These are phyloP conservation scores for Phascolomyces articulosus DNA, from an alignment of 371 early-diverging fungal genomes.

Conservation along the genomic window DNA sequence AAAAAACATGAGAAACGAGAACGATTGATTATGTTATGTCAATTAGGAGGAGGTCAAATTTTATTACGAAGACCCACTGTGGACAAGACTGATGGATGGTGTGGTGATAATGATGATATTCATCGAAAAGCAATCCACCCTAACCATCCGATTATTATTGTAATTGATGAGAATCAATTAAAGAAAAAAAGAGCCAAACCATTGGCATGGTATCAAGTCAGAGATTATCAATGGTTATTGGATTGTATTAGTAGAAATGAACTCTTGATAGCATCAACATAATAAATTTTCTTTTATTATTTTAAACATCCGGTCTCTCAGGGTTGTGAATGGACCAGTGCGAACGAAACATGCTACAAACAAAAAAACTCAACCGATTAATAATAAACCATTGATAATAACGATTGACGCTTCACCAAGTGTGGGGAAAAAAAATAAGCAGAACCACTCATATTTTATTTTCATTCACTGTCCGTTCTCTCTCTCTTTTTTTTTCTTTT, in stretches of 20 bases:
- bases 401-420: no score
- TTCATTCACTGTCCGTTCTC: no score
- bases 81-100: neutral
- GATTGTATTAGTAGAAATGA: conserved; percentile 25
- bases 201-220: conserved; percentile 26
- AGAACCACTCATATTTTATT: no score
- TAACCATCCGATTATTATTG: conserved; percentile 17
- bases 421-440: no score
- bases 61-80: conserved; percentile 25
- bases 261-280: neutral
- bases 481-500: no score
- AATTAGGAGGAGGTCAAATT: conserved; percentile 28
- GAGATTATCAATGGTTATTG: conserved; percentile 29
- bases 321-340: no score
- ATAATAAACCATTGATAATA: no score
- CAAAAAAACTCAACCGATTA: no score
- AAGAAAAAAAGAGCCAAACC: conserved; percentile 4
- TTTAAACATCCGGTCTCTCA: no score
- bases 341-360: no score
- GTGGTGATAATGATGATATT: conserved; percentile 9
- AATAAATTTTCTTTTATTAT: neutral
- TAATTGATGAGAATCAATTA: neutral
- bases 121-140: neutral
- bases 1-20: conserved; percentile 29
- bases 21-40: conserved; percentile 25